phyloP scores from a whole-genome alignment of 31 red algal genomes.

The Endocladia muricata region DNA sequence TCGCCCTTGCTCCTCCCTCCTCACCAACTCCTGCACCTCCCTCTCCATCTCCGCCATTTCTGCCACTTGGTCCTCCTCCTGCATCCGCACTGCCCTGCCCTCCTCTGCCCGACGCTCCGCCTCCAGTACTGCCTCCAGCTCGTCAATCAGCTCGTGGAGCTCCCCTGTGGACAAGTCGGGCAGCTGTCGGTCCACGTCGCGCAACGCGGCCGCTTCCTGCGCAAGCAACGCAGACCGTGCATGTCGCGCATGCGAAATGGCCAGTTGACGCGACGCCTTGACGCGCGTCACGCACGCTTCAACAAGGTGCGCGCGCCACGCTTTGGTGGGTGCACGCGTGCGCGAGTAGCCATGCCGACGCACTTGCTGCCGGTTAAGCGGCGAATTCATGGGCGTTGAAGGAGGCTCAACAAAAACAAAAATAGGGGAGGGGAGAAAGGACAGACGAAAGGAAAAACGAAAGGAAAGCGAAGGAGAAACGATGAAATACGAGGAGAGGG shows the following conservation, averaged over 20 bases:
- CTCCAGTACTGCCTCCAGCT: conserved; percentile 25
- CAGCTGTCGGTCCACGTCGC: not conserved
- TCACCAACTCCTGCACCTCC: not conserved
- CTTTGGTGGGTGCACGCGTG: conserved; percentile 8
- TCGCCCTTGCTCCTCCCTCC: not conserved
- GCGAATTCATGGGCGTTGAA: not conserved
- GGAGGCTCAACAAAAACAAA: no score
- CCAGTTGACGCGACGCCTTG: not conserved
- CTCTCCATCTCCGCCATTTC: conserved; percentile 1
- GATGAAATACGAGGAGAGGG: not conserved
- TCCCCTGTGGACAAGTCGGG: not conserved
- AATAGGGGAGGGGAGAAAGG: no score
- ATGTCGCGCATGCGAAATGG: not conserved
- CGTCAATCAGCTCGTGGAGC: conserved; percentile 9
- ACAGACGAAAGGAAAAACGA: no score
- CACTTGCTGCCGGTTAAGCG: not conserved
- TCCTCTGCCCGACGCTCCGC: conserved; percentile 12
- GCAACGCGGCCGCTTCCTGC: conserved; percentile 1
- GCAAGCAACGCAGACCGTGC: not conserved
- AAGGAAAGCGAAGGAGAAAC: no score
- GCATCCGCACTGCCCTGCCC: not conserved
- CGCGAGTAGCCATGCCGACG: conserved; percentile 28
- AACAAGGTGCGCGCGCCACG: conserved; percentile 23
- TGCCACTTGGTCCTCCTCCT: not conserved
- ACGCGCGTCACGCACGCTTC: conserved; percentile 15